Base-by-base conservation (phyloP, 768 basidiomycete genomes). In the Saitozyma sp. region DNA sequence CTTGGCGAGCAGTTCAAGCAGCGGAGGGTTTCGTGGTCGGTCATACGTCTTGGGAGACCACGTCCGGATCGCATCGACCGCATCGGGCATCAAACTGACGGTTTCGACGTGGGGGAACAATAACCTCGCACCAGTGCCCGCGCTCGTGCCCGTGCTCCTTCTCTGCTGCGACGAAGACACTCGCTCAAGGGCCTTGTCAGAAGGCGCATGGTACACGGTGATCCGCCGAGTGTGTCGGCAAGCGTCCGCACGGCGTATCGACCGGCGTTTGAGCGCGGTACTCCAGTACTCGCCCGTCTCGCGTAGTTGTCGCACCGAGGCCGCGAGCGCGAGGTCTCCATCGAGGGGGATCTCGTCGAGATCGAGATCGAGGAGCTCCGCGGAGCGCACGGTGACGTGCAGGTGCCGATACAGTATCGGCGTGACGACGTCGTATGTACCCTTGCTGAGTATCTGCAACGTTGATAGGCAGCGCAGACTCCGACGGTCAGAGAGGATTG, bases 21-120 rank as follows among this genome's bases (percentile, higher is more conserved):
- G 62, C 4, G 62, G 56, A 14, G 65, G 68, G 41, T 54, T 61
- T 0, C 55, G 68, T 20, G 54, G 58, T 45, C 53, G 43, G 14
- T 54, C 60, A 53, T 65, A 68, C 13, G 42, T 19, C 4, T 58
- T 19, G 8, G 65, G 58, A 1, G 56, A 43, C 53, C 57, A 70
- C 2, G 66, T 64, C 14, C 69, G 63, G 9, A 70, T 17, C 3
- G 51, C 17, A 19, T 70, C 61, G 38, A 65, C 52, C 8, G 69
- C 69, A 5, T 55, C 40, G 14, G 69, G 63, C 16, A 70, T 50
- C n/a, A 60, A 38, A 6, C 50, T 11, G 11, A 70, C 20, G 29
- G 29, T 19, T 43, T 8, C 50, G 46, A 19, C 63, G 57, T 19
- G 62, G 58, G 42, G 58, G 56, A 16, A 43, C 20, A 11, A n/a